These are phyloP conservation scores for Crepidotus variabilis DNA, from an alignment of 768 basidiomycete genomes.

Conservation along the genomic window DNA sequence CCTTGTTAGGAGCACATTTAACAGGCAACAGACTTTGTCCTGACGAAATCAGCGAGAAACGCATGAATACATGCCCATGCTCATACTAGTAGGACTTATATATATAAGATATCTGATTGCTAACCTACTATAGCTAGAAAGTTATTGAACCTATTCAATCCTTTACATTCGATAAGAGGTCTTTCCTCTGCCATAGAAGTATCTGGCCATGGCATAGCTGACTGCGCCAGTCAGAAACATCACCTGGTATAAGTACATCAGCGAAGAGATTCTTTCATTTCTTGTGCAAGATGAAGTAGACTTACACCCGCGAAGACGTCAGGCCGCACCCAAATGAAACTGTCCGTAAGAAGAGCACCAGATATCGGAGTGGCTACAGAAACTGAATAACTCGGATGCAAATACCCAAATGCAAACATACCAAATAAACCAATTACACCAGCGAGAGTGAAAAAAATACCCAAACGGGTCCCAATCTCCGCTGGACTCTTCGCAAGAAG, in stretches of 20 bases:
- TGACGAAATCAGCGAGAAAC: too few relatives aligned
- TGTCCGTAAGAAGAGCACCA: conserved; percentile 43
- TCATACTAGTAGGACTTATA: too few relatives aligned
- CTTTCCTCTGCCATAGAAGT: neutral
- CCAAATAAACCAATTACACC: conserved; percentile 36
- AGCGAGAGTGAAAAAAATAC: conserved; percentile 38
- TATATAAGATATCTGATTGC: too few relatives aligned
- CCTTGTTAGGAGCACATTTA: too few relatives aligned
- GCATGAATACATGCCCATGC: too few relatives aligned
- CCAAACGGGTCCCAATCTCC: conserved; percentile 47
- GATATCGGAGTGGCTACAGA: conserved; percentile 41
- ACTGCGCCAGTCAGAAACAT: neutral
- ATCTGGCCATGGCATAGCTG: neutral
- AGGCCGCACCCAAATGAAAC: conserved; percentile 40
- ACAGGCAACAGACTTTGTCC: too few relatives aligned
- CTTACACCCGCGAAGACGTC: conserved; percentile 37
- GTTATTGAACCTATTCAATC: too few relatives aligned
- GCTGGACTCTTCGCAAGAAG: conserved; percentile 34
- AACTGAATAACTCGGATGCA: neutral
- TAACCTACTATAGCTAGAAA: too few relatives aligned
- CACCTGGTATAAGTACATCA: neutral
- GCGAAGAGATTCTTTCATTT: neutral
- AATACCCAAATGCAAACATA: conserved; percentile 7
- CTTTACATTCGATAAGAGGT: neutral
- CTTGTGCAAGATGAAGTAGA: neutral